Conservation (phyloP, 2,329 filamentous ascomycete genomes). For the Aspergillus amoenus region DNA sequence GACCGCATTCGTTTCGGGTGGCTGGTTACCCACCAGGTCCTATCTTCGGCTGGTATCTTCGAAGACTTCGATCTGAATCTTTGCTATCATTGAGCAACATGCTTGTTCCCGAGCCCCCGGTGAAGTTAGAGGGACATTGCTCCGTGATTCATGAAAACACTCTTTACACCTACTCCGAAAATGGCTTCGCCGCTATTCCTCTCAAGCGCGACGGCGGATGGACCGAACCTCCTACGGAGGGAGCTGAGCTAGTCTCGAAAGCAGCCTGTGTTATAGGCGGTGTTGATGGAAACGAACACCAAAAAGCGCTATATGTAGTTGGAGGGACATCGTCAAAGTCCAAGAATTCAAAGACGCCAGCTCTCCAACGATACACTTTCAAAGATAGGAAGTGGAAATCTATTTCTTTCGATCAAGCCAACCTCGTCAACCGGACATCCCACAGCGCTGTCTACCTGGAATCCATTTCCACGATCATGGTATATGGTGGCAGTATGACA, state of each 20-base stretch:
- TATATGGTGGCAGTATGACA: conserved; percentile 75
- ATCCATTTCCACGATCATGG: conserved; percentile 67
- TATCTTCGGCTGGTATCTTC: conserved; percentile 32
- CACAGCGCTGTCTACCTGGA: conserved; percentile 77
- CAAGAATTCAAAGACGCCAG: conserved; percentile 63
- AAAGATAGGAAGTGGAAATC: conserved; percentile 58
- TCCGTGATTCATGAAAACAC: conserved; percentile 77
- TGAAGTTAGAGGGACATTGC: conserved; percentile 73
- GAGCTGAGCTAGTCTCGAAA: conserved; percentile 66
- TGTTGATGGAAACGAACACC: conserved; percentile 55
- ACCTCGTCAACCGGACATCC: conserved; percentile 67
- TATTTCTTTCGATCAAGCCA: conserved; percentile 49
- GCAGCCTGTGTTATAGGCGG: conserved; percentile 74
- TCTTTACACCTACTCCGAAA: conserved; percentile 77
- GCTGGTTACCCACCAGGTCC: conserved; percentile 26
- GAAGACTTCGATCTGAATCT: conserved; percentile 16
- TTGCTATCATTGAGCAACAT: conserved; percentile 47
- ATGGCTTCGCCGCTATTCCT: conserved; percentile 72
- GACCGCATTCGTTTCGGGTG: conserved; percentile 17
- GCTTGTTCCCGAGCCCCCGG: conserved; percentile 69
- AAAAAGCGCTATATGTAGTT: conserved; percentile 73
- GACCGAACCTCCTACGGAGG: conserved; percentile 60
- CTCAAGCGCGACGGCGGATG: conserved; percentile 71
- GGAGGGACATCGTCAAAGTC: conserved; percentile 65
- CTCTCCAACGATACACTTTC: conserved; percentile 70